These are phyloP conservation scores for Mucor ambiguus DNA, from an alignment of 371 early-diverging fungal species.

Conservation along the genomic window DNA sequence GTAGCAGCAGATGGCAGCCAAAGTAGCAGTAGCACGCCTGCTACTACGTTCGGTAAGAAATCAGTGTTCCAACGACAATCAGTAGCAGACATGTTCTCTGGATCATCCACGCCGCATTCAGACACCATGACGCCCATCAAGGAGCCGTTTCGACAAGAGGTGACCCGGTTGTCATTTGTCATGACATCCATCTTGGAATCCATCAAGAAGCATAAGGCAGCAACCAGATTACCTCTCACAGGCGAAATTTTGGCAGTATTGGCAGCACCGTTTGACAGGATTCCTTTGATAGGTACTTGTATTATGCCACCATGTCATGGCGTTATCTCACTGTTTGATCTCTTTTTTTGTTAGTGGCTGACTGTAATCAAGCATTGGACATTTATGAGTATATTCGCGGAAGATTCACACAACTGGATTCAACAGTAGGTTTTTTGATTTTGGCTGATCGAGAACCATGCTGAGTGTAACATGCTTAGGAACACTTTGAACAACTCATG, in stretches of 20 bases:
- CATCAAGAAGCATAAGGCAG: slow-evolving; percentile 38
- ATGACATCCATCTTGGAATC: slow-evolving; percentile 31
- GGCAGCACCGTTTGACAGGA: slow-evolving; percentile 37
- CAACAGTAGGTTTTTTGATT: slow-evolving; percentile 31
- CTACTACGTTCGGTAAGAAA: slow-evolving; percentile 2
- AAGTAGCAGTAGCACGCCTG: background rate
- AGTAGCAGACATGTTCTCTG: slow-evolving; percentile 9
- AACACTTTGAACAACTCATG: slow-evolving; percentile 46
- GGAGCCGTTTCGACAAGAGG: slow-evolving; percentile 4
- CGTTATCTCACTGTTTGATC: background rate
- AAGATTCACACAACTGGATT: slow-evolving; percentile 36
- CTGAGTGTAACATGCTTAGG: slow-evolving; percentile 20
- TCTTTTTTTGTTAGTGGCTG: slow-evolving; percentile 25
- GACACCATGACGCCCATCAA: background rate
- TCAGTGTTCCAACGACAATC: slow-evolving; percentile 10
- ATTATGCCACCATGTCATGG: background rate
- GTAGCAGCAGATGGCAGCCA: background rate
- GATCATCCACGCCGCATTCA: background rate
- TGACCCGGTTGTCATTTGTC: slow-evolving; percentile 18
- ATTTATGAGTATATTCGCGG: slow-evolving; percentile 49
- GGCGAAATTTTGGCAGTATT: slow-evolving; percentile 39
- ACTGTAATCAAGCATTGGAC: slow-evolving; percentile 50
- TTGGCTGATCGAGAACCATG: background rate
- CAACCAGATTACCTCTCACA: slow-evolving; percentile 40
- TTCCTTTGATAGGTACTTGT: slow-evolving; percentile 29